Evolutionary conservation across 1,139 yeast species (phyloP).

Genomic region (Magnusiomyces sp.): DNA sequence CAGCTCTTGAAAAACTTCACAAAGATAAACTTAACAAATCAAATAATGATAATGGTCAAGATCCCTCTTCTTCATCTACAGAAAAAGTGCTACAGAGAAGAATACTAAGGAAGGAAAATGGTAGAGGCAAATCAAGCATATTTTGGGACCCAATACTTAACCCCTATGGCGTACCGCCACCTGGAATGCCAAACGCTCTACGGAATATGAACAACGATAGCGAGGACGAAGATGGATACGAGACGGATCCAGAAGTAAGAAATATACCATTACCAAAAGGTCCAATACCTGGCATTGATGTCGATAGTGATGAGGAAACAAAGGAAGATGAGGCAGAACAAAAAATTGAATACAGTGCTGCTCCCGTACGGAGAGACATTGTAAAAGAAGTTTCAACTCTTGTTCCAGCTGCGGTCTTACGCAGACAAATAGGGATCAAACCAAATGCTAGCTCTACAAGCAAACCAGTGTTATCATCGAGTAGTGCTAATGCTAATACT

Average conservation of each 20-base stretch:
- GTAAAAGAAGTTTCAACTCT: slow-evolving; percentile 19
- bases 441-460: not conserved
- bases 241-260: slow-evolving; percentile 18
- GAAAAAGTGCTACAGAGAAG: slow-evolving; percentile 7
- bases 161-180: slow-evolving; percentile 25
- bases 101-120: slow-evolving; percentile 11
- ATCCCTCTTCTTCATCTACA: slow-evolving; percentile 1
- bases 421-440: slow-evolving; percentile 4
- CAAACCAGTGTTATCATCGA: not conserved
- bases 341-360: slow-evolving; percentile 21
- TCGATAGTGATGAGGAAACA: slow-evolving; percentile 1
- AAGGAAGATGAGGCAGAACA: slow-evolving; percentile 10
- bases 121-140: slow-evolving; percentile 19
- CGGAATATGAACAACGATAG: slow-evolving; percentile 11
- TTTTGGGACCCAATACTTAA: slow-evolving; percentile 26
- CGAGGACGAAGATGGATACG: slow-evolving; percentile 19
- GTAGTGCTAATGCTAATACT: no score
- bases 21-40: slow-evolving; percentile 23
- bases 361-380: slow-evolving; percentile 22
- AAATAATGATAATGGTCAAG: slow-evolving; percentile 8
- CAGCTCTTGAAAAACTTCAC: slow-evolving; percentile 16
- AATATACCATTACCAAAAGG: slow-evolving; percentile 22
- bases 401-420: slow-evolving; percentile 21
- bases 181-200: slow-evolving; percentile 18
- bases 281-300: slow-evolving; percentile 11